Conservation (phyloP, 2,329 filamentous ascomycete species). For the Nannizzia gypsea region DNA sequence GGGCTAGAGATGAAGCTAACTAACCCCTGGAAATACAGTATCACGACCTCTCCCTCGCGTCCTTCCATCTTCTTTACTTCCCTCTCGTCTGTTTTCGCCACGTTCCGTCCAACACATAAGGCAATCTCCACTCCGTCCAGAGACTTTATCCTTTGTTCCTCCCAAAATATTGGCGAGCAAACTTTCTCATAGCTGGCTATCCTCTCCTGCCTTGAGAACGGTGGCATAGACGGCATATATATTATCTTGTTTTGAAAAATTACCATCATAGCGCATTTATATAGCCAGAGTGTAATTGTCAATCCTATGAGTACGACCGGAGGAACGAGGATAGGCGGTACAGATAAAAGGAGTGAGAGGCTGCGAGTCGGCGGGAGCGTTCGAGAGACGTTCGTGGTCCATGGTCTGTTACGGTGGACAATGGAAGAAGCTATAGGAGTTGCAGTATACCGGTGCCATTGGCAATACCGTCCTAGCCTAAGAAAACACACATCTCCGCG, state of each 20-base stretch:
- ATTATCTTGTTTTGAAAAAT: slow-evolving; percentile 71
- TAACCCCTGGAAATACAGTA: slow-evolving; percentile 41
- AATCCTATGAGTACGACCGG: slow-evolving; percentile 56
- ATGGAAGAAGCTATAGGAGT: not conserved
- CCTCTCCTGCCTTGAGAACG: slow-evolving; percentile 55
- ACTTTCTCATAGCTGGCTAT: slow-evolving; percentile 51
- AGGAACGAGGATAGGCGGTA: slow-evolving; percentile 46
- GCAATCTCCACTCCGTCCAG: slow-evolving; percentile 55
- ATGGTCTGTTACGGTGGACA: not conserved
- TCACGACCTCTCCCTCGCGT: slow-evolving; percentile 20
- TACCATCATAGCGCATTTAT: slow-evolving; percentile 61
- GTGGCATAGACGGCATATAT: slow-evolving; percentile 66
- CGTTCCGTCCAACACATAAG: slow-evolving; percentile 40
- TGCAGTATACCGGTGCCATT: not conserved
- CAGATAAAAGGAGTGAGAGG: slow-evolving; percentile 11
- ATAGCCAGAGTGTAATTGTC: slow-evolving; percentile 50
- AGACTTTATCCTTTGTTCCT: slow-evolving; percentile 49
- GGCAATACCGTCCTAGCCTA: not conserved
- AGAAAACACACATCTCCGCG: not conserved
- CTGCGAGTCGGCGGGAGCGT: not conserved
- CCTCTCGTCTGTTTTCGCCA: not conserved
- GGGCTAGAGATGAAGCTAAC: slow-evolving; percentile 5
- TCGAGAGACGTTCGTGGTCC: not conserved
- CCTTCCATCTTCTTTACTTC: not conserved
- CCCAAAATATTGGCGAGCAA: slow-evolving; percentile 55